These are phyloP conservation scores for Aspergillus caelatus DNA, from an alignment of 2,329 filamentous ascomycete genomes.

Conservation along the genomic window DNA sequence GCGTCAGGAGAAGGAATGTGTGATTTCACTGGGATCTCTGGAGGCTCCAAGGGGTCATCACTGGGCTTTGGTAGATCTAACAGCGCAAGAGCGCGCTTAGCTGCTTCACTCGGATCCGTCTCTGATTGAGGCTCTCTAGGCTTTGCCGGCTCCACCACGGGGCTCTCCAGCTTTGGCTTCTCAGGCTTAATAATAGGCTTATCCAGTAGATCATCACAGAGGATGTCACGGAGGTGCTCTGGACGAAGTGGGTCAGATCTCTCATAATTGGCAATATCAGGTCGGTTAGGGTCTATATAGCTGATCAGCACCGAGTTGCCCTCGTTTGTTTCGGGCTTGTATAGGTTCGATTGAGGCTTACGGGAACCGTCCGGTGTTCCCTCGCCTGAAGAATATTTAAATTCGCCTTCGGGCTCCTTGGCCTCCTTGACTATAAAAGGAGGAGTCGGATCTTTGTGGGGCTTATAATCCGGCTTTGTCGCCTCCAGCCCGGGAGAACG, in stretches of 20 bases:
- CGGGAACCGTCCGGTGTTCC: conserved; percentile 38
- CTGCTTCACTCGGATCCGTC: neutral
- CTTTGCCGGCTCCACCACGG: neutral
- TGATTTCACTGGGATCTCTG: neutral
- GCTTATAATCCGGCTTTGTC: conserved; percentile 34
- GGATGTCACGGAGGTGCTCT: conserved; percentile 13
- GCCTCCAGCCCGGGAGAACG: conserved; percentile 41
- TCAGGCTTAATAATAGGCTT: neutral
- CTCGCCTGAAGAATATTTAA: conserved; percentile 29
- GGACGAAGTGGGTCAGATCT: conserved; percentile 54
- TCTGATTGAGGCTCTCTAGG: neutral
- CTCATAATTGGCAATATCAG: conserved; percentile 65
- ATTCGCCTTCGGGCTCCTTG: conserved; percentile 23
- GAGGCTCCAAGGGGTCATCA: neutral
- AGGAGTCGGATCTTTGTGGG: conserved; percentile 32
- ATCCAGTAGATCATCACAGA: conserved; percentile 14
- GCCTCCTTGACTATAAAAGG: conserved; percentile 34
- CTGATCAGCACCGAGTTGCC: conserved; percentile 63
- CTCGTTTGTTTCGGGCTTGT: conserved; percentile 57
- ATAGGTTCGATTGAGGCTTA: conserved; percentile 35
- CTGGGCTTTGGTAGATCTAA: conserved; percentile 2
- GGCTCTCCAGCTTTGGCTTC: neutral
- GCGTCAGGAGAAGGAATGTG: neutral
- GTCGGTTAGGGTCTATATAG: conserved; percentile 65
- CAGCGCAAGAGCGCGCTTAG: conserved; percentile 2